A percentile compares a stretch with the other conserved stretches of the same genome.
Evolutionary conservation across 495 filamentous ascomycete genomes (phyloP).

Genomic region (Podospora conica): DNA sequence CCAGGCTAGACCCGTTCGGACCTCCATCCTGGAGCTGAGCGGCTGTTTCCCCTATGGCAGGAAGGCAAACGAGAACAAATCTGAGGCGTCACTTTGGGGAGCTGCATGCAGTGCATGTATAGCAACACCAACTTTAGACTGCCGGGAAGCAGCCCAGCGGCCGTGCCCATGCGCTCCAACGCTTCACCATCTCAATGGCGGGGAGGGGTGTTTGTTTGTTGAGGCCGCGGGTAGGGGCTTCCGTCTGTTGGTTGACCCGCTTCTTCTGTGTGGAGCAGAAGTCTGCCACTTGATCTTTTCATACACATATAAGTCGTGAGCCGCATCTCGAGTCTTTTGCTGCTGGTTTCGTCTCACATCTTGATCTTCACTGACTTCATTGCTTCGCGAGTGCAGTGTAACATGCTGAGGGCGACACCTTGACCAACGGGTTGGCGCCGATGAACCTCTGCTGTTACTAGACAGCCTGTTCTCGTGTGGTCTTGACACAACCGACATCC

Average conservation of each 20-base stretch:
- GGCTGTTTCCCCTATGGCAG: not conserved
- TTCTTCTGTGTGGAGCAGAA: not conserved
- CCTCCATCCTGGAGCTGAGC: not conserved
- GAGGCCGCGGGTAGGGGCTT: not conserved
- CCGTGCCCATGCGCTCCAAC: not conserved
- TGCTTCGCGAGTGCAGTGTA: slow-evolving; percentile 4
- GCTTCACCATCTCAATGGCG: not conserved
- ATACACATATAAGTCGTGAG: not conserved
- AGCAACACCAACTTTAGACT: not conserved
- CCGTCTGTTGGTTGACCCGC: not conserved
- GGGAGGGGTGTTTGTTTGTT: not conserved
- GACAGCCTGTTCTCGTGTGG: slow-evolving; percentile 22
- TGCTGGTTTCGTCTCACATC: not conserved
- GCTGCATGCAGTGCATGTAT: not conserved
- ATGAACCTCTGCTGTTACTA: slow-evolving; percentile 24
- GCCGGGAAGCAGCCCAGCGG: not conserved
- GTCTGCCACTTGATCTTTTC: not conserved
- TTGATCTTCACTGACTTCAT: slow-evolving; percentile 4
- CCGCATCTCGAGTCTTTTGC: not conserved
- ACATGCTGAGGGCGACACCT: slow-evolving; percentile 10
- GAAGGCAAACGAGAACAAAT: not conserved
- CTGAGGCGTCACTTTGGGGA: not conserved
- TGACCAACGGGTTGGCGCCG: slow-evolving; percentile 15
- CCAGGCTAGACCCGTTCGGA: not conserved
- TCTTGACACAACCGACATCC: not conserved